A percentile compares a stretch with the other conserved stretches of the same genome.
Conservation (phyloP, 306 rosid genomes). For the Pueraria montana region DNA sequence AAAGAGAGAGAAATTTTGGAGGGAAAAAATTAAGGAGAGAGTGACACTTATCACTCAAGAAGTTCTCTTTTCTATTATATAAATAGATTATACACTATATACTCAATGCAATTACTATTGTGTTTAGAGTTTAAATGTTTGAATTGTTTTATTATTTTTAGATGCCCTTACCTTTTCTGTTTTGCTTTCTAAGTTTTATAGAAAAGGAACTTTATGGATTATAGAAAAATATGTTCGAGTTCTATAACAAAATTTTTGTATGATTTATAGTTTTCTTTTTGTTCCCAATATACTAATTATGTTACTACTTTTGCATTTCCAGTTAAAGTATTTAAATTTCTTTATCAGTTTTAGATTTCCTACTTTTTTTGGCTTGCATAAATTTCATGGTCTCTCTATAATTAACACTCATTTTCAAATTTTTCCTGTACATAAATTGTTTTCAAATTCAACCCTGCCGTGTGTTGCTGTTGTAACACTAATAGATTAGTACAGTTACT, state of each 20-base stretch:
- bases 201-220: neutral
- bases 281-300: neutral
- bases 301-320: neutral
- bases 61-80: too few relatives aligned
- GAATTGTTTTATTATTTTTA: neutral
- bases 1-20: too few relatives aligned
- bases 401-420: neutral
- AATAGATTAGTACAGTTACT: neutral
- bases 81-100: neutral
- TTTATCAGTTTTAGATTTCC: neutral
- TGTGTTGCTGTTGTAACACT: neutral
- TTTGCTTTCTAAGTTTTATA: neutral
- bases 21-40: too few relatives aligned
- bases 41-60: too few relatives aligned
- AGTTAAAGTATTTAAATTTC: neutral
- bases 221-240: neutral
- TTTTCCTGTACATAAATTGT: neutral
- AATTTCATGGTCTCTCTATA: neutral
- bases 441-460: neutral
- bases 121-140: neutral
- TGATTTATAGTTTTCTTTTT: neutral
- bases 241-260: neutral
- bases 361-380: neutral
- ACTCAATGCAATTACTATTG: neutral
- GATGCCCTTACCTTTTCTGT: constrained; percentile 5